A percentile compares a stretch with the other conserved stretches of the same genome.
These are phyloP conservation scores for Populus hybrid DNA, from an alignment of 441 rosid genomes.

Conservation along the genomic window DNA sequence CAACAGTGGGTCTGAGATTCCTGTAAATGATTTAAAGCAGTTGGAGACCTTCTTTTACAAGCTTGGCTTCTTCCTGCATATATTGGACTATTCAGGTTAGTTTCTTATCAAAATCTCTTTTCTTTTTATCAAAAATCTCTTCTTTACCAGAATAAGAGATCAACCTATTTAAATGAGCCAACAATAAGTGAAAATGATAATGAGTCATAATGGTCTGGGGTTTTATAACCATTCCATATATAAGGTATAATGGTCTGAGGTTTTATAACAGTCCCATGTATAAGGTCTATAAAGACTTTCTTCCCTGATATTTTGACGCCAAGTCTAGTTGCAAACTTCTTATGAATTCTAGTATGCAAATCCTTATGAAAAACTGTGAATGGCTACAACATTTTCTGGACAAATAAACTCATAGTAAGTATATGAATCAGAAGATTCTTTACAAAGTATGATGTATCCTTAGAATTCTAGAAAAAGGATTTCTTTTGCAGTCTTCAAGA, in stretches of 20 bases:
- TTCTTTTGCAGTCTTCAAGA: background rate
- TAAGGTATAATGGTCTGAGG: background rate
- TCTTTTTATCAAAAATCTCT: background rate
- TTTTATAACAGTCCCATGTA: background rate
- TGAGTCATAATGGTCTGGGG: background rate
- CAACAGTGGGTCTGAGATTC: constrained; percentile 97
- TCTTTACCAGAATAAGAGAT: background rate
- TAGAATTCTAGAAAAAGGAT: background rate
- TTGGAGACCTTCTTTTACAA: constrained; percentile 97
- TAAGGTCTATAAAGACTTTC: background rate
- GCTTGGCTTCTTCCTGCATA: constrained; percentile 96
- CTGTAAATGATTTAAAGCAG: constrained; percentile 88
- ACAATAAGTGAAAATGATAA: background rate
- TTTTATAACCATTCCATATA: background rate
- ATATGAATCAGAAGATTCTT: background rate
- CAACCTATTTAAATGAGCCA: background rate
- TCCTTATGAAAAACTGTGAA: background rate
- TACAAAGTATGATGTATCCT: background rate
- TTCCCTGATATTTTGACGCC: background rate
- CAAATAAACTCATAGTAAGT: background rate
- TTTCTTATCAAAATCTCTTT: constrained; percentile 14
- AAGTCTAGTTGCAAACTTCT: background rate
- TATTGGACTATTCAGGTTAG: constrained; percentile 90
- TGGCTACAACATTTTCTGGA: background rate
- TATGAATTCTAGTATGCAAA: background rate